phyloP scores from a whole-genome alignment of 192 early-diverging fungal genomes.

The Rhizophagus clarus region DNA sequence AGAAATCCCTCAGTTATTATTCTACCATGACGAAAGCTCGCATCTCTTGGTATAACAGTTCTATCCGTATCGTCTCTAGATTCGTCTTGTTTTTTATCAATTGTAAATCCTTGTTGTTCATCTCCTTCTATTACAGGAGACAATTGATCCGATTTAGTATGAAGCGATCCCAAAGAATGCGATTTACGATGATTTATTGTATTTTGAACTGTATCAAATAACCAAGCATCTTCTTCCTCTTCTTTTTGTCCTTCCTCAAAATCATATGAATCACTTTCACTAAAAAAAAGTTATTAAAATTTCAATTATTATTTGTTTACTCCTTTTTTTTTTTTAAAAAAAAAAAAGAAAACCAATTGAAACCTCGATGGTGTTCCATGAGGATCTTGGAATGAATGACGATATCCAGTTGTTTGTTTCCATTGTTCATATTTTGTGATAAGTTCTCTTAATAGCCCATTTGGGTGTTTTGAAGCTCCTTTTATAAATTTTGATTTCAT shows the following conservation, averaged over 20 bases:
- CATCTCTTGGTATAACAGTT: slow-evolving; percentile 23
- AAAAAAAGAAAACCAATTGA: neutral
- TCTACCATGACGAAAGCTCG: neutral
- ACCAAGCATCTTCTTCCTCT: slow-evolving; percentile 58
- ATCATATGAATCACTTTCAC: slow-evolving; percentile 32
- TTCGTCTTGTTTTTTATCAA: neutral
- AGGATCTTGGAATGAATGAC: slow-evolving; percentile 30
- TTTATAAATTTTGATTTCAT: slow-evolving; percentile 80
- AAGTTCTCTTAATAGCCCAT: slow-evolving; percentile 61
- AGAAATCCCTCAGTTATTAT: neutral
- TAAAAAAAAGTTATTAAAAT: slow-evolving; percentile 28
- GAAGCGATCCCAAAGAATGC: slow-evolving; percentile 22
- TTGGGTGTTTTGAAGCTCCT: slow-evolving; percentile 52
- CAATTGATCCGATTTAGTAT: slow-evolving; percentile 17
- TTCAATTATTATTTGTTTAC: slow-evolving; percentile 18
- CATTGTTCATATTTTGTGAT: slow-evolving; percentile 65
- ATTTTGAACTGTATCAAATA: slow-evolving; percentile 46
- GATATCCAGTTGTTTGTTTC: slow-evolving; percentile 46
- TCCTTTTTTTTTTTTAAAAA: slow-evolving; percentile 21
- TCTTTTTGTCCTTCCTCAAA: slow-evolving; percentile 35
- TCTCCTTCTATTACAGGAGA: slow-evolving; percentile 30
- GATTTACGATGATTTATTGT: slow-evolving; percentile 18
- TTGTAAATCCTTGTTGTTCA: slow-evolving; percentile 2
- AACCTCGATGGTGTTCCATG: slow-evolving; percentile 29
- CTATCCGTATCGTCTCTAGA: slow-evolving; percentile 1